phyloP scores from a whole-genome alignment of 1,139 yeast species.

The Candida sanyaensis region DNA sequence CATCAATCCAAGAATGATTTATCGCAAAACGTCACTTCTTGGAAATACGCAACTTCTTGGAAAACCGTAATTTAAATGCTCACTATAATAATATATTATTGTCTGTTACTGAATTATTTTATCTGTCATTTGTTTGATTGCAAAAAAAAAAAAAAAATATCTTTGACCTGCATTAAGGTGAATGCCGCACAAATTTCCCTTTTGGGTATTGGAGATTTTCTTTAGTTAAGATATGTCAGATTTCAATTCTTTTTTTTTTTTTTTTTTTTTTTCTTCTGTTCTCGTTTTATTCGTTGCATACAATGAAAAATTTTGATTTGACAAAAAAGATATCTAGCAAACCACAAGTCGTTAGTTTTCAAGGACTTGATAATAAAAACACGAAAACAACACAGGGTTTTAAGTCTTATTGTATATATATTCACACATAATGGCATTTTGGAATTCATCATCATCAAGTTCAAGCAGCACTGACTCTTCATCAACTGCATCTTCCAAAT shows the following conservation, averaged over 20 bases:
- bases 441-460: constrained; percentile 9
- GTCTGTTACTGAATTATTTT: not conserved
- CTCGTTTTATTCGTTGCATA: not conserved
- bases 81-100: not conserved
- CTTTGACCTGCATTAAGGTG: not conserved
- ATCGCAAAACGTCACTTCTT: no score
- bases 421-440: constrained; percentile 11
- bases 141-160: not conserved
- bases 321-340: not conserved
- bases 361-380: no score
- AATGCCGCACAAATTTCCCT: not conserved
- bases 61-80: no score
- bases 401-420: not conserved
- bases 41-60: no score
- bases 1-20: no score
- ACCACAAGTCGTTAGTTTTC: no score
- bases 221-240: not conserved
- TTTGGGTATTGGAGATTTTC: not conserved
- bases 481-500: constrained; percentile 15
- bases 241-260: not conserved
- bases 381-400: not conserved
- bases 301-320: constrained; percentile 1
- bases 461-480: constrained; percentile 17
- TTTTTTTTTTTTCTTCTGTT: not conserved
- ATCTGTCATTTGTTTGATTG: not conserved